Evolutionary conservation across 768 basidiomycete species (phyloP), one percentile per base, ranked within the genome.

Genomic region (Lentinula raphanica): DNA sequence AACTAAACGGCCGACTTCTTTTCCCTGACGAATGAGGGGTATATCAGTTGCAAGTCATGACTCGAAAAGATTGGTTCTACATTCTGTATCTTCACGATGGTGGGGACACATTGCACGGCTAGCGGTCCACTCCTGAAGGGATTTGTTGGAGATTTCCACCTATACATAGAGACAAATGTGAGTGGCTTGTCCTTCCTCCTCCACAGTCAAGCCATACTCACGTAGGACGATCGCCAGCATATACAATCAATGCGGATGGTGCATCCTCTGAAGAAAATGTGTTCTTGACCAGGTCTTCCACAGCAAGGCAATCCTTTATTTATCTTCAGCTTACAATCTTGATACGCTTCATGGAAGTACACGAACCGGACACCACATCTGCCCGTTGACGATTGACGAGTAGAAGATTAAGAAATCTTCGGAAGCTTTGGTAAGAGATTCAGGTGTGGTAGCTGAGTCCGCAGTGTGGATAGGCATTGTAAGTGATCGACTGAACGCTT

Each of bases 281-380:
- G 8, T 78, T 65, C 58, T 76, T 68, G 28, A 91, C 75, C 39
- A 82, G 59, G 1, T 71, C 66, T 57, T 92, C 86, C 28, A 91
- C 84, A 35, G 67, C 79, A 29, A 74, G 71, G 67, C 90, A 91
- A 65, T 92, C 90, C 90, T 84, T 58, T 9, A 31, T 49, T 25
- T 51, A 50, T 50, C n/a, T 42, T 50, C 39, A 49, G 29, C 36
- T 42, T n/a, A 49, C 17, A 49, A 29, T n/a, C 49, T 27, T 27
- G n/a, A n/a, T 42, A 61, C 58, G 32, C 11, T 54, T 8, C n/a
- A n/a, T n/a, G 5, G 19, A 2, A 9, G 25, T 23, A 35, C 59
- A 76, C 78, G 48, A 63, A 90, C 89, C 25, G 86, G 80, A 66
- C 89, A 91, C 89, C 90, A 91, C 66, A 85, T 69, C 55, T 72